phyloP scores from a whole-genome alignment of 257 asterid species.

The Ilex aquifolium region DNA sequence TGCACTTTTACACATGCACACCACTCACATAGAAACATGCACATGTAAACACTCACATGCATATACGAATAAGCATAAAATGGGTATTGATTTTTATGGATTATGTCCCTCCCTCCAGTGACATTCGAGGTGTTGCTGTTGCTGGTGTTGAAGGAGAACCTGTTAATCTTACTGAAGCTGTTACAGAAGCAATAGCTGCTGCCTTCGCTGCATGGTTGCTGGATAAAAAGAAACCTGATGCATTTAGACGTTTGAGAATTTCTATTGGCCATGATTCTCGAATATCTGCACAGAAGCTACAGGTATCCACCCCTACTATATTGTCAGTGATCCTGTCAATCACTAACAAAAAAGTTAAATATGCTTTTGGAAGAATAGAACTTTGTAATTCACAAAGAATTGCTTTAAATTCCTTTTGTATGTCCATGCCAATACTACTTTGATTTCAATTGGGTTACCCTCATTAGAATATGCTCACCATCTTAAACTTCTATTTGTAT shows the following conservation, averaged over 20 bases:
- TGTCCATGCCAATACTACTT: neutral
- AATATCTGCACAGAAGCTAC: constrained; percentile 80
- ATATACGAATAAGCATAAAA: no score
- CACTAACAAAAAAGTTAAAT: no score
- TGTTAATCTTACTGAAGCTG: constrained; percentile 73
- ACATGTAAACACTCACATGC: no score
- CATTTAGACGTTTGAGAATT: constrained; percentile 60
- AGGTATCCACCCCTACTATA: constrained; percentile 35
- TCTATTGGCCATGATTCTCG: constrained; percentile 96
- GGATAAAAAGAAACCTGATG: constrained; percentile 56
- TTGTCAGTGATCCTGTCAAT: neutral
- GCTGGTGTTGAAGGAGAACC: constrained; percentile 94
- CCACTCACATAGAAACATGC: no score
- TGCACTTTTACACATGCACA: no score
- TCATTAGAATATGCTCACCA: neutral
- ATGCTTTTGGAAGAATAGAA: no score
- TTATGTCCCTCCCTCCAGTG: constrained; percentile 41
- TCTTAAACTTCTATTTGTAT: neutral
- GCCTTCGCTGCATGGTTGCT: constrained; percentile 87
- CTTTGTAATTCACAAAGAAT: no score
- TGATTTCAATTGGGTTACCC: neutral
- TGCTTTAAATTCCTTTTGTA: no score
- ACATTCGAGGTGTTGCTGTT: constrained; percentile 95
- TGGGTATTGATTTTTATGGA: neutral
- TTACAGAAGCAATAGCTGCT: constrained; percentile 95